Base-by-base conservation (phyloP, 305 asterid genomes). In the Galium porrigens region DNA sequence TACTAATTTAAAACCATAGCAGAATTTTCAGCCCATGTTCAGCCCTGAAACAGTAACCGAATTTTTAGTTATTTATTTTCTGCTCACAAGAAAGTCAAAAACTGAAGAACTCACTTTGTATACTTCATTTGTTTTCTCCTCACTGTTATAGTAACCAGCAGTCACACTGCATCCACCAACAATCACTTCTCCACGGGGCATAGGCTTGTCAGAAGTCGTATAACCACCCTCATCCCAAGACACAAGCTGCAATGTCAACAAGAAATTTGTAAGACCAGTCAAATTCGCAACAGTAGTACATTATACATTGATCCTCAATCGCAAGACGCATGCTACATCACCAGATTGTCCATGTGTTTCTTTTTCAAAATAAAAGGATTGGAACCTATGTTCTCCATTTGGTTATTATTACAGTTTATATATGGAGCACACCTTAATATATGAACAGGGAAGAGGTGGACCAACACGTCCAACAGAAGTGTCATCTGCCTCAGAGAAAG, bases 201-300 rank as follows among this genome's bases (percentile, higher is more conserved):
- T 82, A 66, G 96, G 96, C 73, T 85, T 83, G 74, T 89, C 96
- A 2, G 76, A 67, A 65, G 63, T 80, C 58, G 66, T 85, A 82
- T 89, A 89, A 57, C 95, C 88, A 61, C 96, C 96, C 80, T 89
- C 95, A 60, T 89, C 91, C 96, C 96, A 89, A 65, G 96, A 77
- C 72, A 86, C 82, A 67, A 89, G 91, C 96, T 89, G 89, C 81
- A 72, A 74, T 58, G 27, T 27, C 44, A 37, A 64, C 58, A 48
- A 61, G 32, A 41, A 58, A 25, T 46, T 27, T 30, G 42, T 33
- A 5, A 6, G 42, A 63, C 11, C 1, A 6, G 6, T 62, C 39
- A 41, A 12, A 15, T 62, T 27, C 9, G 22, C 6, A 49, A 17
- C 25, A 49, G 55, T n/a, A 3, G 15, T 25, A 22, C 3, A 54